These are phyloP conservation scores for Scheffersomyces spartinae DNA, from an alignment of 805 yeast species.

Conservation along the genomic window DNA sequence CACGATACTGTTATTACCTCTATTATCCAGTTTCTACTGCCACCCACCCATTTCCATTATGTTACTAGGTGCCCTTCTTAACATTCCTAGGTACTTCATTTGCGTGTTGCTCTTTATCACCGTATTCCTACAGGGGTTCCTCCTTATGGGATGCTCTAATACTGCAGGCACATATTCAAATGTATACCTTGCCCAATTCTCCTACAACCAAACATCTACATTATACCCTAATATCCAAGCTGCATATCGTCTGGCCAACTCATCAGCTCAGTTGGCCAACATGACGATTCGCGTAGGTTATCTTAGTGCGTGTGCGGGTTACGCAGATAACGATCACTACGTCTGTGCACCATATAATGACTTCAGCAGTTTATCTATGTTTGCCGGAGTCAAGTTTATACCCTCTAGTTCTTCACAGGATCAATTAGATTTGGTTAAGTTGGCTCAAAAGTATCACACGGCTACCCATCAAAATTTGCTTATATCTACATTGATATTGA, in stretches of 20 bases:
- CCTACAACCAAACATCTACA: slow-evolving; percentile 15
- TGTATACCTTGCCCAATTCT: slow-evolving; percentile 18
- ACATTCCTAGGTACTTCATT: slow-evolving; percentile 6
- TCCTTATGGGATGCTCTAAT: slow-evolving; percentile 25
- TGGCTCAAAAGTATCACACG: slow-evolving; percentile 15
- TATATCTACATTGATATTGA: slow-evolving; percentile 17
- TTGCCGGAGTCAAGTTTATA: slow-evolving; percentile 6
- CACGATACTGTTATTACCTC: slow-evolving; percentile 2
- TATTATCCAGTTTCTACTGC: slow-evolving; percentile 5
- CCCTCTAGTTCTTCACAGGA: slow-evolving; percentile 2
- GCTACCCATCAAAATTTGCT: slow-evolving; percentile 24
- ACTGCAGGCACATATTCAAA: slow-evolving; percentile 17
- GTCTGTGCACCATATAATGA: slow-evolving; percentile 19
- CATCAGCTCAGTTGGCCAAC: slow-evolving; percentile 4
- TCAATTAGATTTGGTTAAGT: slow-evolving; percentile 14
- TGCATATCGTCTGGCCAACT: slow-evolving; percentile 3
- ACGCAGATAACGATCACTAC: slow-evolving; percentile 9
- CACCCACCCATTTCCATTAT: slow-evolving; percentile 4
- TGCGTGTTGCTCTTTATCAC: slow-evolving; percentile 15
- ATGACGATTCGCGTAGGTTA: slow-evolving; percentile 23
- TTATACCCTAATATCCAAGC: slow-evolving; percentile 5
- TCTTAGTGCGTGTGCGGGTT: slow-evolving; percentile 21
- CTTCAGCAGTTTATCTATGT: slow-evolving; percentile 7
- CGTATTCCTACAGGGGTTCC: slow-evolving; percentile 22
- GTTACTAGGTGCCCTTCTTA: slow-evolving; percentile 4